These are phyloP conservation scores for Filobasidium wieringae DNA, from an alignment of 768 basidiomycete genomes.

Conservation along the genomic window DNA sequence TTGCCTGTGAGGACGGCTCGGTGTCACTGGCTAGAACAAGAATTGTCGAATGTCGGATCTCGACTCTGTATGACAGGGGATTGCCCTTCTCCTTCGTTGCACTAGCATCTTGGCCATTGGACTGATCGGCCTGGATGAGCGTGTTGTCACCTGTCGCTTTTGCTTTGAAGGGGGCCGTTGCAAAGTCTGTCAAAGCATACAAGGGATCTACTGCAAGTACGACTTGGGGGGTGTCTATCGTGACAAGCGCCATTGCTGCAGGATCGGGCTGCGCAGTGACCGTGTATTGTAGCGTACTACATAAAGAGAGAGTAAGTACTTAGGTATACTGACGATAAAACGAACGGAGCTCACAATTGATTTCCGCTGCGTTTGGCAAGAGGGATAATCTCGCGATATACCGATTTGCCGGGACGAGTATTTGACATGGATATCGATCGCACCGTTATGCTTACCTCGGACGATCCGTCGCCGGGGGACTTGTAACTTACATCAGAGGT, in stretches of 20 bases:
- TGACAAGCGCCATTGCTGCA: constrained; percentile 64
- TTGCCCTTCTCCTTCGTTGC: not conserved
- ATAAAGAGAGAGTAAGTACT: not conserved
- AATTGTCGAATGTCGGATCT: constrained; percentile 80
- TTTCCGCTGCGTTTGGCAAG: constrained; percentile 81
- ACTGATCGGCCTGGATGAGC: constrained; percentile 16
- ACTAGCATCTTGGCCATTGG: not conserved
- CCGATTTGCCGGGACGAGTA: constrained; percentile 65
- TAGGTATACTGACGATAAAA: not conserved
- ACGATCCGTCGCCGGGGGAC: constrained; percentile 65
- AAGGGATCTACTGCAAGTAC: constrained; percentile 87
- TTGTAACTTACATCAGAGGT: constrained; percentile 69
- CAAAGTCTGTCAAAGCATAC: constrained; percentile 76
- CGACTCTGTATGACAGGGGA: constrained; percentile 58
- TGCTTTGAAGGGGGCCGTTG: constrained; percentile 48
- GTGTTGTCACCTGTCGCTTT: constrained; percentile 5
- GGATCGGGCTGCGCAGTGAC: constrained; percentile 51
- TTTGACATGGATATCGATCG: constrained; percentile 85
- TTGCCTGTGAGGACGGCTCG: constrained; percentile 67
- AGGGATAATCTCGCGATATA: constrained; percentile 90
- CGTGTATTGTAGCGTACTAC: constrained; percentile 55
- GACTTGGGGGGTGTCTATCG: constrained; percentile 81
- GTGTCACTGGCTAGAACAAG: constrained; percentile 76
- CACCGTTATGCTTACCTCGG: constrained; percentile 76
- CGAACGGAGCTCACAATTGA: constrained; percentile 43